A percentile compares a stretch with the other conserved stretches of the same genome.
Evolutionary conservation across 2,329 filamentous ascomycete genomes (phyloP).

Genomic region (Lasiodiplodia gonubiensis): DNA sequence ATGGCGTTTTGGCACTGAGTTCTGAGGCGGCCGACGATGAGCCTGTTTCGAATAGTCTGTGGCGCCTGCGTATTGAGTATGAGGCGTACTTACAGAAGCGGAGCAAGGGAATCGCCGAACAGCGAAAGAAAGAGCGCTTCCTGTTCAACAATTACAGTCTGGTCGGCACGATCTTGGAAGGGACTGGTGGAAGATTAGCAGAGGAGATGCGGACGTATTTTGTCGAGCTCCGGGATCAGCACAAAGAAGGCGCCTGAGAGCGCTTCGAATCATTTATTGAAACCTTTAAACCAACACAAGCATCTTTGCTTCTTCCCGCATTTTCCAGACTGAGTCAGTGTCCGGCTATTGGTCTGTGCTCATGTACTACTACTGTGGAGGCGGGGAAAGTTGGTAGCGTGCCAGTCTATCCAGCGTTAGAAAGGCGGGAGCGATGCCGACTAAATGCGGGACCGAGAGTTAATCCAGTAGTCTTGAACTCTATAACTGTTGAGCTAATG

Average conservation of each 20-base stretch:
- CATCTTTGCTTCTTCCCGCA: background rate
- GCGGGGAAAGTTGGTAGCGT: background rate
- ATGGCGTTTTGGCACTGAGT: slow-evolving; percentile 82
- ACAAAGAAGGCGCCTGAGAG: slow-evolving; percentile 15
- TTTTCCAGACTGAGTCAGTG: background rate
- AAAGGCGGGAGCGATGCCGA: background rate
- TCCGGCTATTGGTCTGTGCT: background rate
- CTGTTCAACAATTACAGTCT: slow-evolving; percentile 96
- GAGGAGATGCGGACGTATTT: slow-evolving; percentile 78
- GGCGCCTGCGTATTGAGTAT: slow-evolving; percentile 77
- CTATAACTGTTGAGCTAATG: background rate
- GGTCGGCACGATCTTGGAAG: slow-evolving; percentile 83
- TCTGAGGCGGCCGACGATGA: slow-evolving; percentile 94
- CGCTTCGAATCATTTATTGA: background rate
- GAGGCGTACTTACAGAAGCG: slow-evolving; percentile 82
- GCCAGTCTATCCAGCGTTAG: background rate
- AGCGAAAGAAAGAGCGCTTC: slow-evolving; percentile 83
- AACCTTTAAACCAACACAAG: background rate
- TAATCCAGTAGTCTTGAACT: too few species aligned
- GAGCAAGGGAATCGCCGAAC: slow-evolving; percentile 76
- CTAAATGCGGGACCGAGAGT: too few species aligned
- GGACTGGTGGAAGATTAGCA: slow-evolving; percentile 74
- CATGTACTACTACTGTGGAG: background rate
- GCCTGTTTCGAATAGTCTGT: slow-evolving; percentile 81
- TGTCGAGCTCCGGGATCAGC: slow-evolving; percentile 60